Evolutionary conservation across 208 protist genomes (phyloP).

Genomic region (Acanthamoeba sp.): DNA sequence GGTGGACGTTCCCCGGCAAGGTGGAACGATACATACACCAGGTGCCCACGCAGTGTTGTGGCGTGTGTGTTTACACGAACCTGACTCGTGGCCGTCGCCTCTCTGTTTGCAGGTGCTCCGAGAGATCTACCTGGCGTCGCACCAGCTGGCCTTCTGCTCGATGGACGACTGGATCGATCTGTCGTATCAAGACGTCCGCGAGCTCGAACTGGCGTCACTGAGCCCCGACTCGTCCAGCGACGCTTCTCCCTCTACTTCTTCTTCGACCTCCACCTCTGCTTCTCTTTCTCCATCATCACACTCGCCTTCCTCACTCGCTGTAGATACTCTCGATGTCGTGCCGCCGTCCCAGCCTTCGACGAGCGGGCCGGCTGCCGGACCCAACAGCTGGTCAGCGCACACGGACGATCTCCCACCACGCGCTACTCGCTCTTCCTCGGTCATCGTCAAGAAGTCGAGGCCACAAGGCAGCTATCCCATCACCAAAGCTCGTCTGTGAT

Average conservation of each 20-base stretch:
- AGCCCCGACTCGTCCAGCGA: background rate
- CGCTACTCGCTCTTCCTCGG: background rate
- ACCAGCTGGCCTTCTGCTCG: background rate
- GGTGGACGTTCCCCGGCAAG: background rate
- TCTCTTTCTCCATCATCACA: background rate
- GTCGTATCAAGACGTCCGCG: constrained; percentile 22
- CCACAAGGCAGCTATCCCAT: background rate
- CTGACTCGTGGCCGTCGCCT: background rate
- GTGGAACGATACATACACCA: constrained; percentile 38
- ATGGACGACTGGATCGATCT: constrained; percentile 38
- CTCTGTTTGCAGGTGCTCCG: background rate
- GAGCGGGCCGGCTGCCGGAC: background rate
- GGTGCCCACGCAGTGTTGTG: background rate
- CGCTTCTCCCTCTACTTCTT: background rate
- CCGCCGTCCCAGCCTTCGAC: background rate
- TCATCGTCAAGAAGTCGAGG: background rate
- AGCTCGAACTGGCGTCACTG: background rate
- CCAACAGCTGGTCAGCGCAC: constrained; percentile 21
- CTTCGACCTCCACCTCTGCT: background rate
- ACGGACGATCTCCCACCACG: background rate
- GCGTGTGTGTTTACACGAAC: background rate
- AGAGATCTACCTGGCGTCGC: constrained; percentile 15
- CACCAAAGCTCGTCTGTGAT: constrained; percentile 17
- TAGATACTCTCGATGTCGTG: background rate
- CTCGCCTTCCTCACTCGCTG: too few relatives aligned